Percentiles rank a stretch among this genome's conserved stretches.
phyloP scores from a whole-genome alignment of 2,329 filamentous ascomycete species.

The Lasiodiplodia sp. region DNA sequence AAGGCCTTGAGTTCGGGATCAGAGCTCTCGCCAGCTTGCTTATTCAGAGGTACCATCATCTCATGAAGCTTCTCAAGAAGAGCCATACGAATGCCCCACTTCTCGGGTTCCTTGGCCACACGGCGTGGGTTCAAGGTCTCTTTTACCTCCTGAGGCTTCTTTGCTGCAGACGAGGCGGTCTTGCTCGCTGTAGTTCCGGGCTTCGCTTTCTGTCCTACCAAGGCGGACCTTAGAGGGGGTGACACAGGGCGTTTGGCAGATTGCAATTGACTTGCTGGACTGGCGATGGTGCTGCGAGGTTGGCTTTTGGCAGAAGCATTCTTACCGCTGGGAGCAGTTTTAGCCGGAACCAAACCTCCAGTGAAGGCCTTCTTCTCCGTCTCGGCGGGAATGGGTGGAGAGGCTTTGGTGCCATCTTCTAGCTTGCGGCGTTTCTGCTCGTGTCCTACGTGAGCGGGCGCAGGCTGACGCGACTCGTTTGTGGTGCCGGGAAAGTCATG shows the following conservation, averaged over 20 bases:
- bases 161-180: constrained; percentile 8
- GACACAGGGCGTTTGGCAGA: constrained; percentile 38
- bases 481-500: constrained; percentile 50
- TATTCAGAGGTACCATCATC: constrained; percentile 72
- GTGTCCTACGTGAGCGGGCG: background rate
- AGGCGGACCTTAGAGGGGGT: background rate
- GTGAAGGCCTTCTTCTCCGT: constrained; percentile 35
- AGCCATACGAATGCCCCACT: constrained; percentile 41
- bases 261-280: constrained; percentile 28
- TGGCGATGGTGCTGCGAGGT: background rate
- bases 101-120: constrained; percentile 59
- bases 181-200: constrained; percentile 31
- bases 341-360: constrained; percentile 36
- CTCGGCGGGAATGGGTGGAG: background rate
- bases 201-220: constrained; percentile 31
- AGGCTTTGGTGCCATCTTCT: constrained; percentile 34
- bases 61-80: constrained; percentile 68
- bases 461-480: background rate
- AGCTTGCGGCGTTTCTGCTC: constrained; percentile 34
- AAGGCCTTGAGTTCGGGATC: constrained; percentile 62
- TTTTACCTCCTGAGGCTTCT: constrained; percentile 41
- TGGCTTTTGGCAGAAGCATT: background rate
- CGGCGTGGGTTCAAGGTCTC: constrained; percentile 70
- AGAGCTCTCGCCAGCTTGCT: constrained; percentile 62
- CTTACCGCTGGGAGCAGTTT: background rate